Evolutionary conservation across 2,329 filamentous ascomycete genomes (phyloP).

Genomic region (Xylaria multiplex): DNA sequence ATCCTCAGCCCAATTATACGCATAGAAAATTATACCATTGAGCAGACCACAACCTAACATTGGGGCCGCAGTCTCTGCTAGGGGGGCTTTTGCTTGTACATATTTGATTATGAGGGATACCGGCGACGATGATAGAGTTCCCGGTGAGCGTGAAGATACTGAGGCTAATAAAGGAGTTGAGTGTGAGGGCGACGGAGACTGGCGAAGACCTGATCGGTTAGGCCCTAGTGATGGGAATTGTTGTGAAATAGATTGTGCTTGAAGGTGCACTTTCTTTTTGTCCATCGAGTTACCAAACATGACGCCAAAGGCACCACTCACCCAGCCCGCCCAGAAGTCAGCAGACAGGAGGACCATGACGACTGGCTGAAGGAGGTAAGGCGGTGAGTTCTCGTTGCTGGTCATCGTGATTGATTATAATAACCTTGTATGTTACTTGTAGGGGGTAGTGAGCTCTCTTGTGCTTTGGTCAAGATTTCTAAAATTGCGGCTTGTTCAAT

Average conservation of each 20-base stretch:
- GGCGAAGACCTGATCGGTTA: constrained; percentile 24
- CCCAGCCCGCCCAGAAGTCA: constrained; percentile 94
- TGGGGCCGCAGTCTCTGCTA: constrained; percentile 80
- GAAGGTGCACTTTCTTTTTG: constrained; percentile 75
- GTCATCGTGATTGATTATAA: not conserved
- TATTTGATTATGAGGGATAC: constrained; percentile 28
- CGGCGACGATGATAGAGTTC: not conserved
- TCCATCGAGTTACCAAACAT: constrained; percentile 89
- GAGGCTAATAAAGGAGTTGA: not conserved
- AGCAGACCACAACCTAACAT: constrained; percentile 90
- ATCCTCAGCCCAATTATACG: constrained; percentile 85
- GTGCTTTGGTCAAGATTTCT: not conserved
- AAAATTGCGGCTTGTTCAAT: not conserved
- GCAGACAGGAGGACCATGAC: constrained; percentile 70
- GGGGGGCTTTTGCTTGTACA: constrained; percentile 51
- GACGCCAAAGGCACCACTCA: constrained; percentile 86
- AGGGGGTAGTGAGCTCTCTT: not conserved
- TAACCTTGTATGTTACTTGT: not conserved
- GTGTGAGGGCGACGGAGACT: not conserved
- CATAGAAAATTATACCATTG: constrained; percentile 88
- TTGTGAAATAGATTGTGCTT: constrained; percentile 63
- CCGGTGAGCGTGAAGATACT: not conserved
- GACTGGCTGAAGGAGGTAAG: not conserved
- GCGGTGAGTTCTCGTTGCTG: not conserved
- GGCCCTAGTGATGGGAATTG: constrained; percentile 29